These are phyloP conservation scores for Naganishia cerealis DNA, from an alignment of 1,284 basidiomycete genomes.

Conservation along the genomic window DNA sequence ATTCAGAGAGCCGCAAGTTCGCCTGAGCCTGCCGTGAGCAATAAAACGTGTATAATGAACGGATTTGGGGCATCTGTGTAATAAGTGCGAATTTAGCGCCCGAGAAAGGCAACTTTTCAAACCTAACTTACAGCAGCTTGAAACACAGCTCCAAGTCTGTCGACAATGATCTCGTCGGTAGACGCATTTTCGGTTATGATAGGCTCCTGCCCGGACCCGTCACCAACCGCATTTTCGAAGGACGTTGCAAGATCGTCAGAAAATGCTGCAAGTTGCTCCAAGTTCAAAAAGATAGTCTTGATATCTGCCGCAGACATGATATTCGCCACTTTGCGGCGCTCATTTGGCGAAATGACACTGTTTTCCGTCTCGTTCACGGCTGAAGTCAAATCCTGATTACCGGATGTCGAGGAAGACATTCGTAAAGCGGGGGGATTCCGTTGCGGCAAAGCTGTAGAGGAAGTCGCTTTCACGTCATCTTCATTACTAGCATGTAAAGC, in stretches of 20 bases:
- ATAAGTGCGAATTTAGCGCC: constrained; percentile 14
- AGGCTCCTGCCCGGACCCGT: constrained; percentile 43
- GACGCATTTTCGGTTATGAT: constrained; percentile 12
- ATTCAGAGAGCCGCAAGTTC: constrained; percentile 63
- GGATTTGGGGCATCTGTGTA: constrained; percentile 69
- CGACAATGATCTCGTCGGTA: constrained; percentile 59
- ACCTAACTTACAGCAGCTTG: constrained; percentile 62
- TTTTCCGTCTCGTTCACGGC: background rate
- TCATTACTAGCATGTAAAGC: background rate
- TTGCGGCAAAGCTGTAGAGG: background rate
- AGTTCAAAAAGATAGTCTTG: constrained; percentile 74
- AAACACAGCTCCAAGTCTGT: constrained; percentile 76
- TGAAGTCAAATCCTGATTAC: constrained; percentile 28
- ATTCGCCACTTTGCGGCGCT: constrained; percentile 2
- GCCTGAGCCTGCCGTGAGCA: constrained; percentile 82
- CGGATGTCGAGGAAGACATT: constrained; percentile 17
- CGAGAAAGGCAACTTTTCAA: constrained; percentile 28
- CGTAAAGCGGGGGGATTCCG: background rate
- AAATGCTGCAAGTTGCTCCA: constrained; percentile 70
- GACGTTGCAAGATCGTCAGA: constrained; percentile 63
- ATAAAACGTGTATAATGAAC: constrained; percentile 77
- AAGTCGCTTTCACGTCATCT: background rate
- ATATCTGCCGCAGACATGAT: constrained; percentile 72
- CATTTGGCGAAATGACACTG: background rate
- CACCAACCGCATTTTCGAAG: constrained; percentile 53